These are phyloP conservation scores for Styphnolobium japonicum DNA, from an alignment of 306 rosid species.

Conservation along the genomic window DNA sequence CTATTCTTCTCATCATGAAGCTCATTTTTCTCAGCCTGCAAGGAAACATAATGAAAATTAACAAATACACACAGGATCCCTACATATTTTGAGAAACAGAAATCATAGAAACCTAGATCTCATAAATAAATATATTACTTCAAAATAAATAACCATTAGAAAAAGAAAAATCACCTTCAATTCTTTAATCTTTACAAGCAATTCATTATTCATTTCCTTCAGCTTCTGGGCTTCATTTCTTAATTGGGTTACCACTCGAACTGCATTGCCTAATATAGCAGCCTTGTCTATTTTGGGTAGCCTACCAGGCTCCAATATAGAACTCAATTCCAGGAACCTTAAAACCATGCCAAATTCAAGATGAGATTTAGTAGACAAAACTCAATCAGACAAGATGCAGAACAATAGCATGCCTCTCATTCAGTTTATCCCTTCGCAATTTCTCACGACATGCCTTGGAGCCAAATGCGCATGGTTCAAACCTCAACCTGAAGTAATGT, in stretches of 20 bases:
- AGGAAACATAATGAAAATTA: conserved; percentile 13
- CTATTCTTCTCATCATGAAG: conserved; percentile 90
- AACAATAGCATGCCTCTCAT: conserved; percentile 71
- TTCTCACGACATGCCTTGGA: conserved; percentile 93
- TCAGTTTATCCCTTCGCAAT: conserved; percentile 79
- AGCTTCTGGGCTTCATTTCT: conserved; percentile 64
- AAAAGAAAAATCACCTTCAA: conserved; percentile 57
- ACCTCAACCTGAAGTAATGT: conserved; percentile 48
- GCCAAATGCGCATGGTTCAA: conserved; percentile 56
- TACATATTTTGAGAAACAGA: background rate
- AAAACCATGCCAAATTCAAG: conserved; percentile 40
- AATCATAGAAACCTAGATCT: background rate
- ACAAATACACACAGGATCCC: background rate
- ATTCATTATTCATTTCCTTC: conserved; percentile 53
- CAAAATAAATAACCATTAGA: background rate
- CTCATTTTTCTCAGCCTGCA: conserved; percentile 90
- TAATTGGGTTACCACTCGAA: conserved; percentile 57
- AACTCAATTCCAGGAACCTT: conserved; percentile 88
- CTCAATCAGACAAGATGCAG: conserved; percentile 27
- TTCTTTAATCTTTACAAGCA: conserved; percentile 69
- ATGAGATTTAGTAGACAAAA: conserved; percentile 29
- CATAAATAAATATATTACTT: background rate
- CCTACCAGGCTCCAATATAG: conserved; percentile 73
- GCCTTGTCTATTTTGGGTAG: conserved; percentile 81
- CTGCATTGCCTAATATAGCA: conserved; percentile 71